Conservation (phyloP, 495 filamentous ascomycete species). For the Pseudevernia furfuracea region DNA sequence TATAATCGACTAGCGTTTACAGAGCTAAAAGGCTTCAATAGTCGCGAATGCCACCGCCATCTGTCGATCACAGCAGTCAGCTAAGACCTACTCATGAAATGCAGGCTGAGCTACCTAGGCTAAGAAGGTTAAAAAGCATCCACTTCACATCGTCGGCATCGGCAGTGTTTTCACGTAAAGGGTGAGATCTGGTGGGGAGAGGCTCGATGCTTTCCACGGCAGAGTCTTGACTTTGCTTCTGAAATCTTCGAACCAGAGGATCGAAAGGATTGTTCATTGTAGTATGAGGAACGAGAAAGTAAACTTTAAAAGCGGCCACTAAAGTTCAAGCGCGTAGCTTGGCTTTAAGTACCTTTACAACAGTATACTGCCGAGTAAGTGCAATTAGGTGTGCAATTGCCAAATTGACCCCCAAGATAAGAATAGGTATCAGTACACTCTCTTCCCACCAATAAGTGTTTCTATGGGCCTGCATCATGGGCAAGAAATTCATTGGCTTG, state of each 20-base stretch:
- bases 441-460: no score
- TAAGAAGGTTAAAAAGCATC: neutral
- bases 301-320: neutral
- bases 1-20: constrained; percentile 19
- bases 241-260: neutral
- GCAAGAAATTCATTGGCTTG: no score
- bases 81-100: neutral
- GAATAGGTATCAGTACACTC: no score
- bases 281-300: neutral
- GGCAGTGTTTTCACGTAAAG: neutral
- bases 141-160: neutral
- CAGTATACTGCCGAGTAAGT: neutral
- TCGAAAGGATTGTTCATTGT: neutral
- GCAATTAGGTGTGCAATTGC: no score
- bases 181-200: neutral
- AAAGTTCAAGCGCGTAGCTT: neutral
- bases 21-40: constrained; percentile 22
- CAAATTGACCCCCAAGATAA: no score
- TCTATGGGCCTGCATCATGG: no score
- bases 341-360: neutral
- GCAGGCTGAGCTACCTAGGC: neutral
- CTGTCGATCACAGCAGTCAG: constrained; percentile 4
- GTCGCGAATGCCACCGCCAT: constrained; percentile 24
- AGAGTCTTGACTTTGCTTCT: neutral
- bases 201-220: neutral